These are phyloP conservation scores for Thuja plicata DNA, from an alignment of 83 land plant species.

Conservation along the genomic window DNA sequence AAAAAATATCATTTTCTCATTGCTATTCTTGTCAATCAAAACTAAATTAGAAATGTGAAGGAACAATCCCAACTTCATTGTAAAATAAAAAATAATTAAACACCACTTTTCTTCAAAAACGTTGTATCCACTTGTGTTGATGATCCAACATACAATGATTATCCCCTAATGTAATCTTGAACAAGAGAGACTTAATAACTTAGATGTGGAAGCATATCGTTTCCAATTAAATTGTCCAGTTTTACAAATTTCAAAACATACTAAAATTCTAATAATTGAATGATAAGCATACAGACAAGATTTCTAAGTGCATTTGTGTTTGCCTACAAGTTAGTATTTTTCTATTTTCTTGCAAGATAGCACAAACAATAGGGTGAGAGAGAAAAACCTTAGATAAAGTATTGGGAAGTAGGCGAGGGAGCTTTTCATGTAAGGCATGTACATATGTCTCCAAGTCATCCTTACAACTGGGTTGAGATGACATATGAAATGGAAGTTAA, in stretches of 20 bases:
- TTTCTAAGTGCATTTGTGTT: not conserved
- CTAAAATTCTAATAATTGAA: not conserved
- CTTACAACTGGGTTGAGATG: slow-evolving; percentile 39
- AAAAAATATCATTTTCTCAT: not conserved
- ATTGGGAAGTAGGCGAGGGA: slow-evolving; percentile 55
- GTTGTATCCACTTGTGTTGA: not conserved
- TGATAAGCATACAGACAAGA: not conserved
- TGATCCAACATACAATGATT: not conserved
- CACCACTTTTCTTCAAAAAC: not conserved
- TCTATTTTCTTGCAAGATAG: not conserved
- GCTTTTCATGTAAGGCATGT: slow-evolving; percentile 45
- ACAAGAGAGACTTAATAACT: not conserved
- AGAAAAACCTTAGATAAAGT: slow-evolving; percentile 59
- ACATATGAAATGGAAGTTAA: not conserved
- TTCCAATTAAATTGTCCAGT: not conserved
- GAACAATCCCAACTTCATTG: not conserved
- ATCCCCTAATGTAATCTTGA: not conserved
- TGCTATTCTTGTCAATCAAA: not conserved
- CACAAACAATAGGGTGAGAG: not conserved
- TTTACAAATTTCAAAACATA: not conserved
- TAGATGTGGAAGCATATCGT: not conserved
- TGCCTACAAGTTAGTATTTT: not conserved
- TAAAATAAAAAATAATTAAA: not conserved
- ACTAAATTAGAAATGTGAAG: not conserved
- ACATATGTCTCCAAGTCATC: slow-evolving; percentile 60